phyloP scores from a whole-genome alignment of 2,329 filamentous ascomycete species.

The Purpureocillium takamizusanense region DNA sequence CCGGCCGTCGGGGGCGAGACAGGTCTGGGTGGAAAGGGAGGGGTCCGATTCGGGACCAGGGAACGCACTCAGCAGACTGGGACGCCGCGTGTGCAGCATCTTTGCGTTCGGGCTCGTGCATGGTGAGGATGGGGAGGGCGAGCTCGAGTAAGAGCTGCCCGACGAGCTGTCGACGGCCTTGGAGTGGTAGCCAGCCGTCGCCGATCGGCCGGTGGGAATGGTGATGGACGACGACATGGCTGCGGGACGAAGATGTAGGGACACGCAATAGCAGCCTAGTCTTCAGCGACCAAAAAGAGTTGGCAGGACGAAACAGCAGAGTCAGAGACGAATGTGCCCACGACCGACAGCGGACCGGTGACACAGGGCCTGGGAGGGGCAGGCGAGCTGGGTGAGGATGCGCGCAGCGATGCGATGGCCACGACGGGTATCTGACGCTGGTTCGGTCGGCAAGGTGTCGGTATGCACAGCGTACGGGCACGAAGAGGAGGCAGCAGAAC shows the following conservation, averaged over 20 bases:
- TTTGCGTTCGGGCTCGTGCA: conserved; percentile 43
- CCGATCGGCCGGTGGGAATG: conserved; percentile 44
- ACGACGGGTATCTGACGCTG: too few species aligned
- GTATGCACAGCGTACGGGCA: too few species aligned
- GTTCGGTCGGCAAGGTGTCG: too few species aligned
- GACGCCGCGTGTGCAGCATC: conserved; percentile 45
- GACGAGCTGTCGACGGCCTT: conserved; percentile 40
- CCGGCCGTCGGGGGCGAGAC: too few species aligned
- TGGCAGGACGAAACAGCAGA: conserved; percentile 4
- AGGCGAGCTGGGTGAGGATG: too few species aligned
- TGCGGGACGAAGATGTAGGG: conserved; percentile 7
- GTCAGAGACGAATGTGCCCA: background rate
- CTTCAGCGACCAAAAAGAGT: background rate
- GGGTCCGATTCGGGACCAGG: too few species aligned
- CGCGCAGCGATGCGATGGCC: too few species aligned
- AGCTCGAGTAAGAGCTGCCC: conserved; percentile 28
- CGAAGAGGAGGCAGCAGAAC: background rate
- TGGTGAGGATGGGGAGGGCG: conserved; percentile 46
- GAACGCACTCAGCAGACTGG: conserved; percentile 49
- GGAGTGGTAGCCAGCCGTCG: conserved; percentile 21
- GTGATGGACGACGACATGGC: conserved; percentile 61
- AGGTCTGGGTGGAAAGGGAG: too few species aligned
- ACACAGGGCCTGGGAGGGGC: too few species aligned
- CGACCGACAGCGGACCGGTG: too few species aligned
- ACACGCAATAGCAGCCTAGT: background rate